Base-by-base conservation (phyloP, 2,329 filamentous ascomycete species). In the Botryotinia convoluta region DNA sequence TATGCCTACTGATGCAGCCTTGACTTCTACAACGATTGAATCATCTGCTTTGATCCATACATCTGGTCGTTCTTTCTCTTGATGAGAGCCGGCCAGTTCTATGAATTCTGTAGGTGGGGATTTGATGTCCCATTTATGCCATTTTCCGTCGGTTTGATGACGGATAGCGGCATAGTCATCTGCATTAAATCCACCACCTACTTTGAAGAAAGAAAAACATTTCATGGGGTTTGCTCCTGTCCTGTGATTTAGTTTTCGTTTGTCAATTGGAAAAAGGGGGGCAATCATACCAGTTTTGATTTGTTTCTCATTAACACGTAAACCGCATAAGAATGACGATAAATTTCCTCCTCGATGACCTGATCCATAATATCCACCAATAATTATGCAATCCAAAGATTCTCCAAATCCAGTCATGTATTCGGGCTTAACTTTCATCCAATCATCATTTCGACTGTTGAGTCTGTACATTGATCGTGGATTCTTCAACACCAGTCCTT, bases 371-470 rank as follows among this genome's bases (percentile, higher is more conserved):
- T 97, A 98, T 14, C 94, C 96, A 72, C 95, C 96, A 71, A 99
- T 89, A 26, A 99, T 86, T 22, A 98, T 84, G 77, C 94, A 94
- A 81, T 99, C 96, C 5, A 99, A 88, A 0, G 92, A 93, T 82
- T 98, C 95, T 75, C 96, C 96, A 81, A 96, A 97, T 75, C 97
- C 95, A 3, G 91, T 91, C 95, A 98, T 98, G 82, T 99, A 99
- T 76, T 99, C 96, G 1, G 96, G 96, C 79, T 99, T 99, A 14
- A 99, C 95, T 81, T 99, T 99, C 83, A 98, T 92, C 96, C 96
- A 99, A 82, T 97, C 93, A 78, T 97, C 93, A 79, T 97, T 96
- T 65, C 96, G 92, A 77, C 93, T 93, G 79, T 97, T 97, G 16
- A 98, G 86, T 10, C 90, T 88, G 81, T 99, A 99, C 79, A 89